phyloP scores from a whole-genome alignment of 352 stramenopile species.

The Phytophthora podocarpi region DNA sequence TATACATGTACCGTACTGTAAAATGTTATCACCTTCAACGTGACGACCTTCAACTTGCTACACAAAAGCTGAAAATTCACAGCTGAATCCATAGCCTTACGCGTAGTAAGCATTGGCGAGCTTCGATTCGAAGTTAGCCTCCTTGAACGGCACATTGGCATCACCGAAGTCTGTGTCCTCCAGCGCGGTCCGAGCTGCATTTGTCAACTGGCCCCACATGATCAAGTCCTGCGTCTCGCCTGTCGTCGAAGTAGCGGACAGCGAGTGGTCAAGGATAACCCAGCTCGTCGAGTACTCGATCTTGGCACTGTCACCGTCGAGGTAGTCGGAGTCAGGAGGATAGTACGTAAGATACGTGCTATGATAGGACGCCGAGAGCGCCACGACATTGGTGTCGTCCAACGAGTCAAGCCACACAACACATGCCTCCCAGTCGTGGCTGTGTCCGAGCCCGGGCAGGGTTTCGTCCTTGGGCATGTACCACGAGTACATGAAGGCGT shows the following conservation, averaged over 20 bases:
- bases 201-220: slow-evolving; percentile 28
- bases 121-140: slow-evolving; percentile 34
- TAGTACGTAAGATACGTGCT: slow-evolving; percentile 13
- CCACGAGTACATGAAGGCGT: slow-evolving; percentile 45
- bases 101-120: slow-evolving; percentile 15
- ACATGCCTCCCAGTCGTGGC: slow-evolving; percentile 51
- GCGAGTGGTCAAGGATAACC: slow-evolving; percentile 4
- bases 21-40: too few species aligned
- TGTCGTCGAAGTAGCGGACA: slow-evolving; percentile 4
- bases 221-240: slow-evolving; percentile 29
- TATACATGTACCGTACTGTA: too few species aligned
- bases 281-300: slow-evolving; percentile 26
- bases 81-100: too few species aligned
- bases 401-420: slow-evolving; percentile 44
- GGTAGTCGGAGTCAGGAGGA: slow-evolving; percentile 2
- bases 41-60: too few species aligned
- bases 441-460: slow-evolving; percentile 25
- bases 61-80: too few species aligned
- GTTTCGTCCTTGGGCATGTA: slow-evolving; percentile 57
- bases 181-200: slow-evolving; percentile 21
- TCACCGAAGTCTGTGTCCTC: slow-evolving; percentile 33
- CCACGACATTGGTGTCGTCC: slow-evolving; percentile 8
- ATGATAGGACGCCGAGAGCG: slow-evolving; percentile 16
- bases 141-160: slow-evolving; percentile 40
- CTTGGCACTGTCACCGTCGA: slow-evolving; percentile 13